Base-by-base conservation (phyloP, 2,329 filamentous ascomycete genomes). In the Trichoderma hamatum region DNA sequence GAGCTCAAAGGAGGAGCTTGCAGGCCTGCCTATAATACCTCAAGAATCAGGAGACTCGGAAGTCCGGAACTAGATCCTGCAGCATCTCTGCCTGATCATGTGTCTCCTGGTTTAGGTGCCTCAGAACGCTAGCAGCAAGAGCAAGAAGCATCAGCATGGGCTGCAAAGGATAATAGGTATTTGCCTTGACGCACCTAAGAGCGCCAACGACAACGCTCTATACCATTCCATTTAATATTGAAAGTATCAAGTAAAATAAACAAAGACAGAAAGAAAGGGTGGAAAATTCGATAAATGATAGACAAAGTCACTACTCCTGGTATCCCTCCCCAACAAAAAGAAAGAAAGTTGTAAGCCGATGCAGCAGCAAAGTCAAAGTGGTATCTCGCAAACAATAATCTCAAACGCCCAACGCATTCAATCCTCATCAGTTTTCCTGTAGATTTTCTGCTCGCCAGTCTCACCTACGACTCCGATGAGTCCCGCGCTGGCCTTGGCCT, bases 401-500 rank as follows among this genome's bases (percentile, higher is more conserved):
- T 51, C 54, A 36, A 43, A 43, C 49, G 49, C 39, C 28, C 54
- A 67, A 49, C 54, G 21, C 16, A 21, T 28, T 46, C 51, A 13
- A 24, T 52, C 46, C 14, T 36, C 34, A 43, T 46, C 58, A 19
- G 46, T 43, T 19, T 60, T 26, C 28, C 55, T 58, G 30, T 16
- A 58, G 32, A n/a, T 24, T 13, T 5, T 10, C 19, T 14, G 14
- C 59, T 24, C 26, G 14, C 28, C 24, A 11, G 28, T 9, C 21
- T 54, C 30, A 36, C 36, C 39, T 39, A 64, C 21, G 61, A 34
- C 28, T 54, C 46, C 24, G 36, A 66, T 9, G 51, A 58, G 52
- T 56, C 58, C 9, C 49, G 51, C 14, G 58, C 66, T 71, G 73
- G 24, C 69, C 80, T 58, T 9, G 71, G 68, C 61, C 72, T 75